Evolutionary conservation across 1,284 basidiomycete species (phyloP), one percentile per base, ranked within the genome.

Genomic region (Melampsora americana): DNA sequence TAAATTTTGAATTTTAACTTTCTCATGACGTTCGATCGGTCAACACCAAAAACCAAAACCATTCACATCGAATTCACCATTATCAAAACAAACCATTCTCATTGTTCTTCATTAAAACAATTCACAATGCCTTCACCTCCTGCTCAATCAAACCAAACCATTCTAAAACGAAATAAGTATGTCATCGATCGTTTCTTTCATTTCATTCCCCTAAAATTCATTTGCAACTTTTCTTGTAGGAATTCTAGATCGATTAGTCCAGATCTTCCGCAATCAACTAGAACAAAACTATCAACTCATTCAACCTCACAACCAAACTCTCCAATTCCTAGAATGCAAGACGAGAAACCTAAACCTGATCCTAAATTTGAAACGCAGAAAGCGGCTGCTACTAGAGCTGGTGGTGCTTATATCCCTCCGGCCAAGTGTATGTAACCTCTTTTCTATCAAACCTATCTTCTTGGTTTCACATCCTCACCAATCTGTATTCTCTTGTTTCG

Each of bases 341-440:
- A 93, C 83, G 88, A 87, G 26, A 79, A 80, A 62, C 77, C 80
- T n/a, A 80, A 79, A 48, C 77, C 77, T 79, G 85, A 87, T 79
- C 80, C 82, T 56, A 81, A 79, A 30, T 44, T 66, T 61, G 79
- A 60, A 32, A 81, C 79, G 78, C 80, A 77, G 78, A 80, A 39
- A 72, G 80, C 81, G 42, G 84, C 71, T 23, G 61, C 74, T 3
- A 84, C 82, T 28, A 89, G 91, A 39, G 92, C 92, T 6, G 96
- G 95, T 9, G 96, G 95, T 42, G 93, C 96, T 12, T 99, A 99
- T 82, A 90, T 99, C 80, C 95, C 95, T 1, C 96, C 96, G 9
- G 94, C 94, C 35, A 89, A 92, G 39, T 64, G 72, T 68, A 48
- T 60, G 72, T 68, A 5, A 23, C 2, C 28, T 28, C 48, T 50